phyloP scores from a whole-genome alignment of 1,284 basidiomycete species.

The Gastroboletus turbinatus region DNA sequence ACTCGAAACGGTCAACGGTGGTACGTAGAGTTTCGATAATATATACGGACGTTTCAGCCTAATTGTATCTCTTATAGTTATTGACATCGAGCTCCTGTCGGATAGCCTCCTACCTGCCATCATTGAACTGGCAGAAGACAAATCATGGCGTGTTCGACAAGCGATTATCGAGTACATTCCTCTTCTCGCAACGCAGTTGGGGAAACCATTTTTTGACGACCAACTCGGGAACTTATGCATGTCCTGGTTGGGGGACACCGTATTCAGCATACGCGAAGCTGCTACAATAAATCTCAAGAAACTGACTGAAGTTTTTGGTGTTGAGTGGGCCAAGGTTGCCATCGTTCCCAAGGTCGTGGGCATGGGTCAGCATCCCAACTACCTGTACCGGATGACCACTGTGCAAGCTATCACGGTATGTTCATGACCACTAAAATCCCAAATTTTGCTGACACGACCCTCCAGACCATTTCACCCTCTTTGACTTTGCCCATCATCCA shows the following conservation, averaged over 20 bases:
- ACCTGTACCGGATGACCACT: constrained; percentile 98
- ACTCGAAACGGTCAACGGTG: constrained; percentile 93
- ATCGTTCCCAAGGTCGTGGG: constrained; percentile 98
- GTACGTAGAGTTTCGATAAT: constrained; percentile 44
- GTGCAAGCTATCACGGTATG: constrained; percentile 96
- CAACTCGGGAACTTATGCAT: constrained; percentile 96
- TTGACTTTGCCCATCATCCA: constrained; percentile 85
- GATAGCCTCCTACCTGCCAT: constrained; percentile 97
- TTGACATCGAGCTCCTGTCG: constrained; percentile 94
- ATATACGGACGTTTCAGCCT: constrained; percentile 7
- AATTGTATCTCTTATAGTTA: constrained; percentile 57
- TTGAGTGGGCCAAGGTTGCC: constrained; percentile 93
- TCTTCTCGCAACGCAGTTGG: constrained; percentile 94
- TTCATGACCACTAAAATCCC: constrained; percentile 14
- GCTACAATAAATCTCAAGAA: constrained; percentile 98
- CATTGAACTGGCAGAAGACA: constrained; percentile 97
- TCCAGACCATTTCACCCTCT: constrained; percentile 92
- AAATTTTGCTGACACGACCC: constrained; percentile 12
- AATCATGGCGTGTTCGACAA: constrained; percentile 99
- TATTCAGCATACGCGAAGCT: constrained; percentile 97
- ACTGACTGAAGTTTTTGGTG: constrained; percentile 97
- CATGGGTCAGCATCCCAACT: constrained; percentile 97
- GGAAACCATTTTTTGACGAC: constrained; percentile 97
- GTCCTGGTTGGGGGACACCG: constrained; percentile 99
- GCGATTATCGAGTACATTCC: constrained; percentile 99